Percentiles rank a stretch among this genome's conserved stretches.
Conservation (phyloP, 2,329 filamentous ascomycete species). For the Diplodia sapinea region DNA sequence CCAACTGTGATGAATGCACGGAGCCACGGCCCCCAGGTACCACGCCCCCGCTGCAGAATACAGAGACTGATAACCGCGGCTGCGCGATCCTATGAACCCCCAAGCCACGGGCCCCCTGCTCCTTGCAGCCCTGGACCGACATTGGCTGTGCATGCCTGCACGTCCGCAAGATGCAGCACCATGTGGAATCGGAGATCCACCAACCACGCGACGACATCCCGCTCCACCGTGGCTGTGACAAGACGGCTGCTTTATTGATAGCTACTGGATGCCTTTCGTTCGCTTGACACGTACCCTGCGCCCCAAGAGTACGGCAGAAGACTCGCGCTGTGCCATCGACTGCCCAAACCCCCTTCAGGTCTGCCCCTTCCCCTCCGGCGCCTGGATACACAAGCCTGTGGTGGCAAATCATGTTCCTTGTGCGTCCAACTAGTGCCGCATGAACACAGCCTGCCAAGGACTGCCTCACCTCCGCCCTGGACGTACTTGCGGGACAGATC, state of each 20-base stretch:
- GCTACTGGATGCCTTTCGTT: slow-evolving; percentile 12
- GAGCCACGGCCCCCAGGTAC: slow-evolving; percentile 16
- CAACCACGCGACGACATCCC: slow-evolving; percentile 16
- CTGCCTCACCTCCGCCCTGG: slow-evolving; percentile 1
- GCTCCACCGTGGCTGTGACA: slow-evolving; percentile 23
- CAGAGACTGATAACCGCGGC: slow-evolving; percentile 19
- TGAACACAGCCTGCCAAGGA: background rate
- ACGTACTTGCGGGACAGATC: background rate
- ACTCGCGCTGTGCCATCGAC: slow-evolving; percentile 12
- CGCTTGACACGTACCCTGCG: background rate
- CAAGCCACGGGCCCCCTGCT: slow-evolving; percentile 15
- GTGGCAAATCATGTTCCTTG: slow-evolving; percentile 19
- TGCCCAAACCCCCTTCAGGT: slow-evolving; percentile 11
- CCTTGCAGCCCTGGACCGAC: slow-evolving; percentile 21
- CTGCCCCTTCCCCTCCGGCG: background rate
- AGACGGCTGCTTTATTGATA: slow-evolving; percentile 7
- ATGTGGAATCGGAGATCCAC: slow-evolving; percentile 24
- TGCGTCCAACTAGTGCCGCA: slow-evolving; percentile 17
- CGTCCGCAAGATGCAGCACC: slow-evolving; percentile 25
- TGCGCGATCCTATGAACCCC: slow-evolving; percentile 13
- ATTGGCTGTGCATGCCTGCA: slow-evolving; percentile 17
- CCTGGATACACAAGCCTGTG: background rate
- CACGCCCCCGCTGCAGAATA: slow-evolving; percentile 12
- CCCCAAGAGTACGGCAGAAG: slow-evolving; percentile 7
- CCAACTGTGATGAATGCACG: slow-evolving; percentile 11